Percentiles rank a stretch among this genome's conserved stretches.
phyloP scores from a whole-genome alignment of 2,329 filamentous ascomycete species.

The Colletotrichum karsti region DNA sequence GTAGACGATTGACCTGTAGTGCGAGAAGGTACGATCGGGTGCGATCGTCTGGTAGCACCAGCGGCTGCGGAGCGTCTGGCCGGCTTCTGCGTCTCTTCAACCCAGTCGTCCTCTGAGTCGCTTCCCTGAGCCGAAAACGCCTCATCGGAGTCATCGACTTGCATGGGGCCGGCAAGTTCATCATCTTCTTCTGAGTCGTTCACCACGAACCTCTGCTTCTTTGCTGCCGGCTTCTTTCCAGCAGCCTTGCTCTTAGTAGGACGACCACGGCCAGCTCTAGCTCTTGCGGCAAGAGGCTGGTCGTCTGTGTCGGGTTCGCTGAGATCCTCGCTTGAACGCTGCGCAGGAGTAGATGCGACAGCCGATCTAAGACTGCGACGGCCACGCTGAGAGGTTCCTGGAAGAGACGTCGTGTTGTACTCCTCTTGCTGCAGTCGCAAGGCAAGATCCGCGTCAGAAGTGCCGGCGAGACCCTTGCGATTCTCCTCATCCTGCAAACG shows the following conservation, averaged over 20 bases:
- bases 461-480: conserved; percentile 14
- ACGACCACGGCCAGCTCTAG: conserved; percentile 27
- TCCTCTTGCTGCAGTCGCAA: conserved; percentile 45
- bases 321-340: neutral
- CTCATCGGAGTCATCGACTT: conserved; percentile 24
- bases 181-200: conserved; percentile 25
- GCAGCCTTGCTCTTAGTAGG: conserved; percentile 40
- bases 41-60: neutral
- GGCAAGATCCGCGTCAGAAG: conserved; percentile 41
- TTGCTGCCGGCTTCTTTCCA: conserved; percentile 29
- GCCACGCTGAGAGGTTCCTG: neutral
- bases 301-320: conserved; percentile 20
- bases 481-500: conserved; percentile 45
- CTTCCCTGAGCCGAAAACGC: neutral
- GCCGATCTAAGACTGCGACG: neutral
- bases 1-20: neutral
- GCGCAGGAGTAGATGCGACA: neutral
- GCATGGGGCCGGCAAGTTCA: conserved; percentile 31
- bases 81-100: neutral
- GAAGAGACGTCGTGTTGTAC: conserved; percentile 26
- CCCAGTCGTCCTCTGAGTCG: neutral
- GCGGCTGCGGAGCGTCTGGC: neutral
- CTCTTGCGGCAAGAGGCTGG: conserved; percentile 9
- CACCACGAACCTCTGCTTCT: conserved; percentile 16
- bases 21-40: too few relatives aligned